Evolutionary conservation across 139 green algal species (phyloP).

Genomic region (Trebouxia sp.): DNA sequence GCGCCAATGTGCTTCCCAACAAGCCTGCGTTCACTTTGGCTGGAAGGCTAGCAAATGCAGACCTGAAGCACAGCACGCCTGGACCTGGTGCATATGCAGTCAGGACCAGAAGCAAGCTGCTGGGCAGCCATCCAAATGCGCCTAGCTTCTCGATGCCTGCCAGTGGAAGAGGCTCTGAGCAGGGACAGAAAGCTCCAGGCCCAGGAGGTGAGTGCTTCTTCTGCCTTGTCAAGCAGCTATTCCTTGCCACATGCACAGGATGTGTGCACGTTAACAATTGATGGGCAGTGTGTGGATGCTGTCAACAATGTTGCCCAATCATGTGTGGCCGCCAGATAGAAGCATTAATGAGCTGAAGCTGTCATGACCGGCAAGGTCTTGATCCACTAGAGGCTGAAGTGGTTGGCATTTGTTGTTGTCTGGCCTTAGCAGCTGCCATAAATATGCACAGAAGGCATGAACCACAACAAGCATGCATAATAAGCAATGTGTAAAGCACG

Average conservation of each 20-base stretch:
- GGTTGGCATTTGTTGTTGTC: too few relatives aligned
- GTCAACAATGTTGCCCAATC: not conserved
- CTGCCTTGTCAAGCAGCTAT: not conserved
- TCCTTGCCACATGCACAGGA: not conserved
- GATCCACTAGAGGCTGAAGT: too few relatives aligned
- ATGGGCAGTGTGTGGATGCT: not conserved
- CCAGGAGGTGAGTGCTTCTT: not conserved
- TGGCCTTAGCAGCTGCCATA: not conserved
- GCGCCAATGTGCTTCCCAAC: not conserved
- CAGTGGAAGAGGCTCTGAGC: not conserved
- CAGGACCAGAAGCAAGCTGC: not conserved
- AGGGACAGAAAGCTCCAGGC: not conserved
- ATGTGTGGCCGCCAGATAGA: not conserved
- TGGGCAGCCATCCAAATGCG: constrained; percentile 13
- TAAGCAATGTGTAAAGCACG: not conserved
- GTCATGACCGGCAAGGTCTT: too few relatives aligned
- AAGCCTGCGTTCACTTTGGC: constrained; percentile 10
- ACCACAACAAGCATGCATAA: too few relatives aligned
- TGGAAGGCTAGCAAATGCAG: not conserved
- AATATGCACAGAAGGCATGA: not conserved
- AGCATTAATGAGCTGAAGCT: too few relatives aligned
- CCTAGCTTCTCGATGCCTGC: not conserved
- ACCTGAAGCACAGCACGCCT: constrained; percentile 7
- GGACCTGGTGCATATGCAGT: constrained; percentile 8
- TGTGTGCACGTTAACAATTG: not conserved